Evolutionary conservation across 495 filamentous ascomycete genomes (phyloP), one percentile per base, ranked within the genome.

Genomic region (Echria macrotheca): DNA sequence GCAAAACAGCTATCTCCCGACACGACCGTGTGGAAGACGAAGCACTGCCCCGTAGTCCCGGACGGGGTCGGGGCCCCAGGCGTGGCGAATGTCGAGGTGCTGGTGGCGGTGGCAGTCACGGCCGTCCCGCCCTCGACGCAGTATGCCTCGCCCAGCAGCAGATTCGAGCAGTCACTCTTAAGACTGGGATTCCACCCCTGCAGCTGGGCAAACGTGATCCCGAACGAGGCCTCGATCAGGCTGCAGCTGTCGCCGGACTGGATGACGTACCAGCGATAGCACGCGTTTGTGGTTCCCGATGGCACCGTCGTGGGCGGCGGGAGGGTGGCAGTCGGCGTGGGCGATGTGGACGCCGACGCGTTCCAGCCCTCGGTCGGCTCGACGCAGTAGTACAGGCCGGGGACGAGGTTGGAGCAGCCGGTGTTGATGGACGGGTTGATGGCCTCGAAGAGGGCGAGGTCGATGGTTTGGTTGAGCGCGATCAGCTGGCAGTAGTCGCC

Each of bases 1-100:
- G 55, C 55, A 3, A 44, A 50, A 54, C 74, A 79, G 55, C 58
- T 61, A 42, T 78, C 74, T 26, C 68, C 70, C 5, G 38, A 29
- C 5, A 47, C 25, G 8, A 75, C 66, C 11, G 65, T 51, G 54
- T 71, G 64, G 54, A 70, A 77, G 28, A 6, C 7, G 7, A 12
- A 6, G 28, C 28, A 31, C 28, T 31, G 28, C 7, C 7, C 6
- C 7, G 28, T 31, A 6, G 28, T 31, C 12, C 28, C 28, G 12
- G 28, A 31, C 7, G 28, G 28, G 12, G 28, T 31, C 6, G 28
- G 28, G n/a, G n/a, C n/a, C n/a, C n/a, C n/a, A n/a, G n/a, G n/a
- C n/a, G n/a, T n/a, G n/a, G n/a, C n/a, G n/a, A n/a, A n/a, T n/a
- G n/a, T n/a, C n/a, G n/a, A 31, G 28, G 28, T 12, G 28, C 28